Conservation (phyloP, 768 basidiomycete species). For the Russula vinacea region DNA sequence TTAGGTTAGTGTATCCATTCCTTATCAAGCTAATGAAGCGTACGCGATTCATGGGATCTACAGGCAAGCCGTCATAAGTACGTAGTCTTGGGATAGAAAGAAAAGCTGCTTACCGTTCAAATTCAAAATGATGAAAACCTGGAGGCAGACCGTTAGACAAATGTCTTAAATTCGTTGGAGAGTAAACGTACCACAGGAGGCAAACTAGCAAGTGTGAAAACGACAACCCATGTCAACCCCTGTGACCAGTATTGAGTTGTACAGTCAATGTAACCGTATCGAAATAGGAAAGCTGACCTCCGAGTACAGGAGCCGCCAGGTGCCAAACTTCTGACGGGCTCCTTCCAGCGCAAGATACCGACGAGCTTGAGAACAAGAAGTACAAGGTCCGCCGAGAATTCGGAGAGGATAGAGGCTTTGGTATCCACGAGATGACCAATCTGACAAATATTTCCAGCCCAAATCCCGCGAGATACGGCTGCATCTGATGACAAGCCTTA, state of each 20-base stretch:
- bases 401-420: neutral
- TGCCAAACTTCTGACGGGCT: neutral
- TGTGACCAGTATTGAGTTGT: neutral
- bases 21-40: neutral
- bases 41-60: constrained; percentile 11
- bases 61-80: neutral
- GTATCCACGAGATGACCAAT: neutral
- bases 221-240: constrained; percentile 6
- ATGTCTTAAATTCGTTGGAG: neutral
- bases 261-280: neutral
- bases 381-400: constrained; percentile 1
- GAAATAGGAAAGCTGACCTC: neutral
- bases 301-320: constrained; percentile 8
- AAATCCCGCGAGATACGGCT: neutral
- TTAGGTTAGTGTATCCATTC: neutral
- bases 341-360: constrained; percentile 15
- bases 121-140: constrained; percentile 10
- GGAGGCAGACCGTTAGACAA: neutral
- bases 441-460: neutral
- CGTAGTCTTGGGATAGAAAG: neutral
- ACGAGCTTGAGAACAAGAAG: constrained; percentile 8
- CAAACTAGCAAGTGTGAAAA: neutral
- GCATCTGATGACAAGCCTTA: neutral
- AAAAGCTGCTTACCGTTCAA: constrained; percentile 2
- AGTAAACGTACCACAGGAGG: neutral